Conservation (phyloP, 208 protist genomes). For the Tritrichomonas musculus region DNA sequence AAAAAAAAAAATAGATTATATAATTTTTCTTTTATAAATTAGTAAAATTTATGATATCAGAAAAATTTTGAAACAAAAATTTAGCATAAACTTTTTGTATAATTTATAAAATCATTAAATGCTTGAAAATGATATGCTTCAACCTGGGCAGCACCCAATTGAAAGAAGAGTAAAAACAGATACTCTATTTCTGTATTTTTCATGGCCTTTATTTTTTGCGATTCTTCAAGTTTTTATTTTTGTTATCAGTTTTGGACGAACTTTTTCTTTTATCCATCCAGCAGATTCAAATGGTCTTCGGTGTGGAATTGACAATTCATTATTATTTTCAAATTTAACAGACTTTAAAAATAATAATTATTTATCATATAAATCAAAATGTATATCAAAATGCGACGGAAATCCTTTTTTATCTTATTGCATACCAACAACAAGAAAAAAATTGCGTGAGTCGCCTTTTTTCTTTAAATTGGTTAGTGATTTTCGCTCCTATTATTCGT, state of each 20-base stretch:
- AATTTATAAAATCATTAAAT: no score
- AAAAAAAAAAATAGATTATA: no score
- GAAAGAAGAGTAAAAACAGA: neutral
- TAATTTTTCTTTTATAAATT: no score
- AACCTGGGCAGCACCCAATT: neutral
- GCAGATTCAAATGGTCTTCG: neutral
- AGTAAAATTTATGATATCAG: no score
- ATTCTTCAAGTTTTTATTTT: neutral
- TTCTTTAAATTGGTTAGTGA: neutral
- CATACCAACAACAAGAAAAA: neutral
- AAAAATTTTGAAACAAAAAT: no score
- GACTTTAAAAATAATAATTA: neutral
- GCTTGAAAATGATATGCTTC: no score
- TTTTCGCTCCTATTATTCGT: neutral
- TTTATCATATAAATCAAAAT: neutral
- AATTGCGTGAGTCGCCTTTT: neutral
- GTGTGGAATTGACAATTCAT: neutral
- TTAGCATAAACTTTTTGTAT: no score
- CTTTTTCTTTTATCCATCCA: constrained; percentile 27
- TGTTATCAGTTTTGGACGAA: neutral
- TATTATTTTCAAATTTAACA: neutral
- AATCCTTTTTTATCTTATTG: neutral
- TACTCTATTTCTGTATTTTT: neutral
- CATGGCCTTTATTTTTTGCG: neutral
- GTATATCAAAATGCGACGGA: neutral